phyloP scores from a whole-genome alignment of 768 basidiomycete species.

The Boletus barrowsii region DNA sequence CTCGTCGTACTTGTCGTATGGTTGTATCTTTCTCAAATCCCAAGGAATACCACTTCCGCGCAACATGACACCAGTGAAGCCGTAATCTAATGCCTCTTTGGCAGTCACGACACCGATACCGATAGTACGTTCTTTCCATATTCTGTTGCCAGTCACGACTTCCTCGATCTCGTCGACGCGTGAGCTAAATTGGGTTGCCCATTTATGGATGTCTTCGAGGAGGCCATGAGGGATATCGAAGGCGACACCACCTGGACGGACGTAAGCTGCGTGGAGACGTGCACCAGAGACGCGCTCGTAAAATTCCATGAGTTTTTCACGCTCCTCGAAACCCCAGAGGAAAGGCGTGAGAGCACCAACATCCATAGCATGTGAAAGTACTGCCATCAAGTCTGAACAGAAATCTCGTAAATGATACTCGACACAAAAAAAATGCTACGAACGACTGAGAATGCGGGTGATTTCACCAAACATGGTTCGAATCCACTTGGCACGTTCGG shows the following conservation, averaged over 20 bases:
- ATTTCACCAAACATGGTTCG: conserved; percentile 96
- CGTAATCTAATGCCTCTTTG: conserved; percentile 86
- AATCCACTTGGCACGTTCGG: conserved; percentile 97
- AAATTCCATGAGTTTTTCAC: conserved; percentile 99
- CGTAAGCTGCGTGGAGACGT: conserved; percentile 95
- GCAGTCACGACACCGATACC: conserved; percentile 90
- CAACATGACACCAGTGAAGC: conserved; percentile 96
- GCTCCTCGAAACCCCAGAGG: conserved; percentile 99
- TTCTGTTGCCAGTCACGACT: conserved; percentile 94
- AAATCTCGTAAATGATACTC: background rate
- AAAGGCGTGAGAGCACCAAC: conserved; percentile 98
- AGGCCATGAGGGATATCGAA: conserved; percentile 98
- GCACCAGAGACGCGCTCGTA: conserved; percentile 99
- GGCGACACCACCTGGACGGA: conserved; percentile 95
- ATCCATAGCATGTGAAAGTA: conserved; percentile 94
- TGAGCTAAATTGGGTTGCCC: conserved; percentile 91
- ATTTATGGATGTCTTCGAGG: conserved; percentile 97
- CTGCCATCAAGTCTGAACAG: conserved; percentile 84
- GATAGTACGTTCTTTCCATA: conserved; percentile 95
- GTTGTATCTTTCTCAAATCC: conserved; percentile 89
- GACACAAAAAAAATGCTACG: conserved; percentile 26
- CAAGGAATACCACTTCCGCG: conserved; percentile 91
- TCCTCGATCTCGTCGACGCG: conserved; percentile 98
- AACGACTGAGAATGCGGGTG: conserved; percentile 91
- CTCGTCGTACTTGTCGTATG: conserved; percentile 97